Evolutionary conservation across 2,329 filamentous ascomycete genomes (phyloP).

Genomic region (Botrytis medusae): DNA sequence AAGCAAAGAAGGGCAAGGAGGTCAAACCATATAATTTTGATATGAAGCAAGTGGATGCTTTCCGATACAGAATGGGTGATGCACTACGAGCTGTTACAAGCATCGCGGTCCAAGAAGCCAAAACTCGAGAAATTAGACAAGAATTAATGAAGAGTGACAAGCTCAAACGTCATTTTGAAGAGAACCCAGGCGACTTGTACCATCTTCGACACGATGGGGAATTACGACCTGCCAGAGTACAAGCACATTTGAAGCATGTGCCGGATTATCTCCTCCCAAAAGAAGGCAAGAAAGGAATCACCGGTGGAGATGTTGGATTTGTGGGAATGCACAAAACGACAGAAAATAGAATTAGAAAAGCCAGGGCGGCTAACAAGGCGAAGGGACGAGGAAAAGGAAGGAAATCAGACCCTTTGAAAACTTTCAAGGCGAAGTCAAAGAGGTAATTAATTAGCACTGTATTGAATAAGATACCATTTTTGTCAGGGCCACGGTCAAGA

Average conservation of each 20-base stretch:
- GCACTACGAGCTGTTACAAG: conserved; percentile 87
- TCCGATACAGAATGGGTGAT: conserved; percentile 93
- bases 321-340: conserved; percentile 62
- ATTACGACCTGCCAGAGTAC: conserved; percentile 76
- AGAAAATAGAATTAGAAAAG: conserved; percentile 47
- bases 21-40: conserved; percentile 92
- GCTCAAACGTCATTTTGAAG: conserved; percentile 91
- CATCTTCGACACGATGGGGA: conserved; percentile 91
- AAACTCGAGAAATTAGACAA: conserved; percentile 81
- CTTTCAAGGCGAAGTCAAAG: conserved; percentile 63
- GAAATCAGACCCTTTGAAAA: conserved; percentile 83
- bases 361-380: conserved; percentile 48
- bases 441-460: conserved; percentile 29
- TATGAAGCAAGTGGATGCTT: conserved; percentile 89
- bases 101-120: conserved; percentile 84
- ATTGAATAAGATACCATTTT: conserved; percentile 17
- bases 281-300: conserved; percentile 69
- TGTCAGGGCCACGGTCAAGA: not conserved
- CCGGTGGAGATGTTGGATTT: conserved; percentile 68
- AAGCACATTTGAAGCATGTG: conserved; percentile 89
- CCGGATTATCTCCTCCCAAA: conserved; percentile 87
- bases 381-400: conserved; percentile 55
- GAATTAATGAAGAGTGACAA: conserved; percentile 94
- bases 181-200: conserved; percentile 85
- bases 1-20: conserved; percentile 74